phyloP scores from a whole-genome alignment of 108 stramenopile species.

The Nannochloropsis oceanica region DNA sequence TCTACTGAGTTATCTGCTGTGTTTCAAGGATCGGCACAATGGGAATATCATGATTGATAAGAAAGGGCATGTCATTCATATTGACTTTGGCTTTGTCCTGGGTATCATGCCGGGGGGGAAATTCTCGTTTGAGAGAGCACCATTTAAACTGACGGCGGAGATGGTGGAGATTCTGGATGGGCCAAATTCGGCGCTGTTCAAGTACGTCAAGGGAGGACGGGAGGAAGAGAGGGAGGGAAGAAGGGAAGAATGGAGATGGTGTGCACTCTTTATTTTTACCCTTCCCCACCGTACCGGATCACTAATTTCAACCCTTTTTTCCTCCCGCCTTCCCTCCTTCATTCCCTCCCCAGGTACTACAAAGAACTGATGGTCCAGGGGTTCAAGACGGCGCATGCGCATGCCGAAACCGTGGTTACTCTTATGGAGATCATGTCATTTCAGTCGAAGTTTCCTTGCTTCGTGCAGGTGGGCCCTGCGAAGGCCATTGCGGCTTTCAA shows the following conservation, averaged over 20 bases:
- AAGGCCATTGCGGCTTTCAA: conserved; percentile 26
- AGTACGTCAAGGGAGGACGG: conserved; percentile 13
- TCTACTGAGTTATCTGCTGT: conserved; percentile 75
- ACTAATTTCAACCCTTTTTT: neutral
- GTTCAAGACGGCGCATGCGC: conserved; percentile 28
- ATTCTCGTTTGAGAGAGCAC: conserved; percentile 85
- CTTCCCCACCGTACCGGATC: too few species aligned
- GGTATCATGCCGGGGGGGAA: conserved; percentile 37
- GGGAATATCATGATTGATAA: conserved; percentile 98
- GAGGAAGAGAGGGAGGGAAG: too few species aligned
- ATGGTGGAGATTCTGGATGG: conserved; percentile 91
- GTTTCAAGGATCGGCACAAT: conserved; percentile 97
- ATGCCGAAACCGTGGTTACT: conserved; percentile 55
- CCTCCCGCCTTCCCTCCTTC: conserved; percentile 35
- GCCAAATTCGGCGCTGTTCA: conserved; percentile 33
- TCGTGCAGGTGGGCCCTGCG: conserved; percentile 47
- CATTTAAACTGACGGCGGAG: conserved; percentile 91
- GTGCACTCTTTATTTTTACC: too few species aligned
- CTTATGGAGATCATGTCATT: conserved; percentile 97
- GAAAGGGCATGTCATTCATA: conserved; percentile 83
- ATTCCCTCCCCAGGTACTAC: neutral
- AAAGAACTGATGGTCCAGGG: conserved; percentile 16
- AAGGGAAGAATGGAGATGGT: too few species aligned
- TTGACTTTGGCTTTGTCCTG: conserved; percentile 98
- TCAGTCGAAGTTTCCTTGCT: conserved; percentile 83